Evolutionary conservation across 164 flowering plant genomes (phyloP), one percentile per base, ranked within the genome.

Genomic region (Dillenia turbinata): DNA sequence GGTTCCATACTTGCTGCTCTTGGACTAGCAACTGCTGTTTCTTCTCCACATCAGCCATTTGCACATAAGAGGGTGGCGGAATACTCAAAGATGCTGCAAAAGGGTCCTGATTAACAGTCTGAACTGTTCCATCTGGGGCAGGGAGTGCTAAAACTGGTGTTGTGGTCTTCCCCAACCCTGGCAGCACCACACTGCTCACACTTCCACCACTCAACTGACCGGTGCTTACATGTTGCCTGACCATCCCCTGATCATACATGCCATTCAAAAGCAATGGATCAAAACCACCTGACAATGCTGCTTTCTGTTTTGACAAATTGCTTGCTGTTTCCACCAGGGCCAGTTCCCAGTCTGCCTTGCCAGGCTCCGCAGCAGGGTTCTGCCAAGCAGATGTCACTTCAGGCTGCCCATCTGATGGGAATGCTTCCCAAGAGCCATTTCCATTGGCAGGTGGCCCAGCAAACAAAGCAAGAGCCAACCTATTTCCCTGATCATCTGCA

Each of bases 331-430:
- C 92, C 49, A 85, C 95, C 74, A 90, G 71, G 12, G 88, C 95
- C 59, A 83, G 53, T 67, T 90, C 95, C 97, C 97, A 90, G 65
- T 88, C 97, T 9, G 92, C 89, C 61, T 84, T 83, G 43, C 83
- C 86, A 47, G 26, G 44, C 70, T 84, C 90, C 8, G 85, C 87
- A 10, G 90, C 87, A 6, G 91, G 85, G 2, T 75, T 84, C 63
- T 82, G 84, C 90, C 92, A 85, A 2, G 92, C 89, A 0, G 92
- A 82, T 22, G 87, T 79, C 48, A 82, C 74, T 50, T 80, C 83
- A 46, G 84, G 72, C 53, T 79, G 71, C 26, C 77, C 82, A 64
- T 74, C 56, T 0, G 83, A 71, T 0, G 77, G 72, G 74, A 84
- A 81, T 16, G 88, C 82, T 68, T 80, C 85, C 90, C 94, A 85